phyloP scores from a whole-genome alignment of 805 yeast genomes.

The Candida odintsovae region DNA sequence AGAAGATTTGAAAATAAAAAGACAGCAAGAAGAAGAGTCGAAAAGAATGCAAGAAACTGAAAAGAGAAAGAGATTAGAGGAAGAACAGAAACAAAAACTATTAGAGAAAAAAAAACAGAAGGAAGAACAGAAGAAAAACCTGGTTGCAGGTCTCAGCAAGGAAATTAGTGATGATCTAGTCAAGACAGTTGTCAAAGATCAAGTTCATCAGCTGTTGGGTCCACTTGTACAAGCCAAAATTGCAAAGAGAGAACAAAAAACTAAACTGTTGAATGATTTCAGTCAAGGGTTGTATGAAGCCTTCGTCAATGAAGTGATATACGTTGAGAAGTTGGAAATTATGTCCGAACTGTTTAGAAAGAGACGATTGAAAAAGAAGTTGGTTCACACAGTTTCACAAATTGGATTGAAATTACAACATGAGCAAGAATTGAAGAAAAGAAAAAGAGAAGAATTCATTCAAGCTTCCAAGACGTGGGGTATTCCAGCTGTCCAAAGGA shows the following conservation, averaged over 20 bases:
- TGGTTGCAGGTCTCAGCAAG: constrained; percentile 10
- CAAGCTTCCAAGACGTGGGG: constrained; percentile 31
- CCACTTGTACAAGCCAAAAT: constrained; percentile 13
- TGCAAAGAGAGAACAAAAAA: constrained; percentile 13
- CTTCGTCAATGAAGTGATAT: constrained; percentile 53
- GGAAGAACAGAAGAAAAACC: constrained; percentile 5
- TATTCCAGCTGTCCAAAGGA: constrained; percentile 24
- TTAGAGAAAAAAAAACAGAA: constrained; percentile 14
- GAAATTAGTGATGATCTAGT: background rate
- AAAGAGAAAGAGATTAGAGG: constrained; percentile 7
- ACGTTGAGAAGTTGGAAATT: constrained; percentile 34
- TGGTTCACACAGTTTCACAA: constrained; percentile 28
- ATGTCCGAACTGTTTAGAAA: constrained; percentile 39
- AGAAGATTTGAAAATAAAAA: constrained; percentile 1
- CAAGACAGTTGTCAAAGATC: constrained; percentile 18
- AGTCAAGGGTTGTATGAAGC: constrained; percentile 51
- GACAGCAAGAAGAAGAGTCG: constrained; percentile 4
- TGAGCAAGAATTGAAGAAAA: constrained; percentile 27
- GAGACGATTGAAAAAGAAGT: constrained; percentile 24
- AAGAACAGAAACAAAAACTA: constrained; percentile 11
- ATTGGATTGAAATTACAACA: constrained; percentile 22
- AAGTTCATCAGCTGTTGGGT: constrained; percentile 11
- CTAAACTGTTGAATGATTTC: constrained; percentile 32
- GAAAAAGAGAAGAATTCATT: constrained; percentile 34
- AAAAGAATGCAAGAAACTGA: constrained; percentile 6